Conservation (phyloP, 2,329 filamentous ascomycete species). For the Fusarium camptoceras region DNA sequence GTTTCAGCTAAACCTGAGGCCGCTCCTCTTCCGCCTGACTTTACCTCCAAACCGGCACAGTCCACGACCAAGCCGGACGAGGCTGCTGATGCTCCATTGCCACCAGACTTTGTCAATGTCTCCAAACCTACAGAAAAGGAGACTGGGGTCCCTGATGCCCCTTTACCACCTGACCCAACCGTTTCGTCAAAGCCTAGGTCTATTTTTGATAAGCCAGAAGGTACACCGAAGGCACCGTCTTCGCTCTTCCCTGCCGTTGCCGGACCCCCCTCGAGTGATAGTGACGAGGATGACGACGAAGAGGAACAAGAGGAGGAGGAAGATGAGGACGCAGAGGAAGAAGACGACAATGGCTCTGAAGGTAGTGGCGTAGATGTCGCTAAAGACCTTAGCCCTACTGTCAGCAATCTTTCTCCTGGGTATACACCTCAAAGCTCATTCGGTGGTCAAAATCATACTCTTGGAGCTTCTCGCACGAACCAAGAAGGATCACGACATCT, state of each 20-base stretch:
- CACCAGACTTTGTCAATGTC: slow-evolving; percentile 48
- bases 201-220: slow-evolving; percentile 46
- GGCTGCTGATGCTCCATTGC: slow-evolving; percentile 48
- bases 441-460: slow-evolving; percentile 57
- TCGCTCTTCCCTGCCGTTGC: slow-evolving; percentile 53
- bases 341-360: slow-evolving; percentile 63
- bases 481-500: slow-evolving; percentile 59
- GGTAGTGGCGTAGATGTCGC: slow-evolving; percentile 74
- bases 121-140: slow-evolving; percentile 29
- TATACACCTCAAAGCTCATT: slow-evolving; percentile 71
- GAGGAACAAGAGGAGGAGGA: slow-evolving; percentile 58
- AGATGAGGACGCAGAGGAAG: slow-evolving; percentile 55
- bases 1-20: slow-evolving; percentile 52
- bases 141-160: slow-evolving; percentile 16
- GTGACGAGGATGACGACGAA: slow-evolving; percentile 56
- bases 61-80: slow-evolving; percentile 21
- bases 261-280: slow-evolving; percentile 54
- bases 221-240: slow-evolving; percentile 52
- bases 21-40: slow-evolving; percentile 60
- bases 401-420: slow-evolving; percentile 59
- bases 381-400: slow-evolving; percentile 70
- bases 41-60: slow-evolving; percentile 30
- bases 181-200: slow-evolving; percentile 29
- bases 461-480: slow-evolving; percentile 52
- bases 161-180: slow-evolving; percentile 29